Evolutionary conservation across 2,329 filamentous ascomycete species (phyloP).

Genomic region (Curvularia lunata): DNA sequence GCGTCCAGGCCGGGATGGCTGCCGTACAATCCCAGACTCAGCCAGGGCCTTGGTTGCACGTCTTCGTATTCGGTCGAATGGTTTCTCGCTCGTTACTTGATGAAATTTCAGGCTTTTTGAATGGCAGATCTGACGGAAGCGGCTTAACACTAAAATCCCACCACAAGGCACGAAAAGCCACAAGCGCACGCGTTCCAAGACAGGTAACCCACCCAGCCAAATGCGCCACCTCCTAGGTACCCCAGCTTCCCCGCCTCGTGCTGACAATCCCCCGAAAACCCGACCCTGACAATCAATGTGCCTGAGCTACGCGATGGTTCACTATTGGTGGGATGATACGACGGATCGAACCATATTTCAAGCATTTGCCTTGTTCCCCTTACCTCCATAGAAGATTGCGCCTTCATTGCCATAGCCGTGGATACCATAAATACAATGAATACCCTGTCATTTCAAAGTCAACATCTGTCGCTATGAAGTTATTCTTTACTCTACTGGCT

Average conservation of each 20-base stretch:
- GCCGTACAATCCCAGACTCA: not conserved
- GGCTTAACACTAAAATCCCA: not conserved
- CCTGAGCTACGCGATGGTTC: not conserved
- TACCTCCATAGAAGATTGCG: not conserved
- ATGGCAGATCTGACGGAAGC: not conserved
- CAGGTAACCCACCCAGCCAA: not conserved
- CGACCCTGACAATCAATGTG: conserved; percentile 11
- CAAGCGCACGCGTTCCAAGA: conserved; percentile 1
- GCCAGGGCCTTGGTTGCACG: not conserved
- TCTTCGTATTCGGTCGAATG: not conserved
- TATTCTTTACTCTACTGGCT: conserved; percentile 16
- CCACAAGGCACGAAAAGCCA: not conserved
- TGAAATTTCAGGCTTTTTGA: not conserved
- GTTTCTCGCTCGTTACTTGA: not conserved
- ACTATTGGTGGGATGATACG: not conserved
- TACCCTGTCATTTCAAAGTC: not conserved
- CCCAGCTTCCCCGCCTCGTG: conserved; percentile 23
- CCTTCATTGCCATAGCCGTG: not conserved
- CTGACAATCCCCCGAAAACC: conserved; percentile 23
- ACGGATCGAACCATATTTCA: not conserved
- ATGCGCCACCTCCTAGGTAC: not conserved
- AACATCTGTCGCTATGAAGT: conserved; percentile 22
- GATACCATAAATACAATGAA: not conserved
- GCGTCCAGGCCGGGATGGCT: not conserved
- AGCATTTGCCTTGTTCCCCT: not conserved